These are phyloP conservation scores for Rhynchospora breviuscula DNA, from an alignment of 176 grass and related monocot genomes.

Conservation along the genomic window DNA sequence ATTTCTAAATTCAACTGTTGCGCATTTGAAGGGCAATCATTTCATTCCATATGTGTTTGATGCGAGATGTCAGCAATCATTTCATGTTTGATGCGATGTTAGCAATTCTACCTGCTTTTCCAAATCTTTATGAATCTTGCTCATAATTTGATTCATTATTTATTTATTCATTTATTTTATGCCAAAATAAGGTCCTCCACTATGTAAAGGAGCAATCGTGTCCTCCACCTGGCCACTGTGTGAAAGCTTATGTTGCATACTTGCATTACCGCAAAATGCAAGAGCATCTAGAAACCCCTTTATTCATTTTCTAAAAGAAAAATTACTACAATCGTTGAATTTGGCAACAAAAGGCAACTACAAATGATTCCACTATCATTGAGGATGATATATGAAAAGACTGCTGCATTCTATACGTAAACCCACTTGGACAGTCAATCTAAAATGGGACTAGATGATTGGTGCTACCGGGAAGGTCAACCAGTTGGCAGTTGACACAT, in stretches of 20 bases:
- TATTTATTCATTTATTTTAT: not conserved
- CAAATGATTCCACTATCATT: not conserved
- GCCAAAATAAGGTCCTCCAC: not conserved
- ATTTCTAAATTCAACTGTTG: too few species aligned
- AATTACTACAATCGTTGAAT: not conserved
- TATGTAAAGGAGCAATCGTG: not conserved
- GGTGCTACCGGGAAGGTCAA: not conserved
- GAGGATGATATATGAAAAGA: not conserved
- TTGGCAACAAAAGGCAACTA: not conserved
- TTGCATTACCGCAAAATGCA: too few species aligned
- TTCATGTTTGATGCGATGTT: too few species aligned
- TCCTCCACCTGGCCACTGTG: too few species aligned
- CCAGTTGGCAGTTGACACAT: not conserved
- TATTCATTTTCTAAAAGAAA: not conserved
- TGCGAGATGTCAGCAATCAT: too few species aligned
- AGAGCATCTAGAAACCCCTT: not conserved
- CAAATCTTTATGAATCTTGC: not conserved
- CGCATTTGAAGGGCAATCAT: too few species aligned
- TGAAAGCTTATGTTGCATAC: too few species aligned
- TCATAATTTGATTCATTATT: not conserved
- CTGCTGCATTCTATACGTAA: not conserved
- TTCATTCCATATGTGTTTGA: too few species aligned
- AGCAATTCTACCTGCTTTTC: too few species aligned
- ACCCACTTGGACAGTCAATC: not conserved
- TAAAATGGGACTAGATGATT: not conserved